Percentiles rank a stretch among this genome's conserved stretches.
Conservation (phyloP, 331 rosid species). For the Quercus tomentella region DNA sequence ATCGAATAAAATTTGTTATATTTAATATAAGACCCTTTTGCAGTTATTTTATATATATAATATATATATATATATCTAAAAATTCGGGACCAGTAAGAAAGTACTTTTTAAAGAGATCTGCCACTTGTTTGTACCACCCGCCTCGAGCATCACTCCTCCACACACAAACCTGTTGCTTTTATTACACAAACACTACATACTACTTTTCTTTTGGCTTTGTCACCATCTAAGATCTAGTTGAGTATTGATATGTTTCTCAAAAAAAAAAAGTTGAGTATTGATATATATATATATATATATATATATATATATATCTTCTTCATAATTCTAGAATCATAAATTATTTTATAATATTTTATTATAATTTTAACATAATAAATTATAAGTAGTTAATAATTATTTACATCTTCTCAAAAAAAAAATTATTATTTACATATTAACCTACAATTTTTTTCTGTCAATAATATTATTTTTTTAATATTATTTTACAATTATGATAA, state of each 20-base stretch:
- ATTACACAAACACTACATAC: background rate
- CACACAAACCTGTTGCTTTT: background rate
- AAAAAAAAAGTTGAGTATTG: too few species aligned
- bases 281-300: too few species aligned
- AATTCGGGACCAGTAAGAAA: conserved; percentile 3
- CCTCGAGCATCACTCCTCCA: background rate
- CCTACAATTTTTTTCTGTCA: rapidly evolving
- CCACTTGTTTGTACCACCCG: conserved; percentile 6
- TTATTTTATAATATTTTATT: too few species aligned
- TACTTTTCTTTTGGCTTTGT: background rate
- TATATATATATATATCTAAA: background rate
- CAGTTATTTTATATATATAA: too few species aligned
- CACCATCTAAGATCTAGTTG: background rate
- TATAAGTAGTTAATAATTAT: rapidly evolving
- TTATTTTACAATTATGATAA: too few species aligned
- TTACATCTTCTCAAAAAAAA: too few species aligned
- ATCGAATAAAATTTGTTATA: too few species aligned
- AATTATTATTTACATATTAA: too few species aligned
- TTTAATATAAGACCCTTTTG: too few species aligned
- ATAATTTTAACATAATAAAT: too few species aligned
- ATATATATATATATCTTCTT: too few species aligned
- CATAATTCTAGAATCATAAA: rapidly evolving
- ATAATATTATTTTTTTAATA: too few species aligned
- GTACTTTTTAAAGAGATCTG: background rate
- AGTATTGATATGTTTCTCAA: background rate